Percentiles rank a stretch among this genome's conserved stretches.
These are phyloP conservation scores for Craspedostauros australis DNA, from an alignment of 108 stramenopile species.

Conservation along the genomic window DNA sequence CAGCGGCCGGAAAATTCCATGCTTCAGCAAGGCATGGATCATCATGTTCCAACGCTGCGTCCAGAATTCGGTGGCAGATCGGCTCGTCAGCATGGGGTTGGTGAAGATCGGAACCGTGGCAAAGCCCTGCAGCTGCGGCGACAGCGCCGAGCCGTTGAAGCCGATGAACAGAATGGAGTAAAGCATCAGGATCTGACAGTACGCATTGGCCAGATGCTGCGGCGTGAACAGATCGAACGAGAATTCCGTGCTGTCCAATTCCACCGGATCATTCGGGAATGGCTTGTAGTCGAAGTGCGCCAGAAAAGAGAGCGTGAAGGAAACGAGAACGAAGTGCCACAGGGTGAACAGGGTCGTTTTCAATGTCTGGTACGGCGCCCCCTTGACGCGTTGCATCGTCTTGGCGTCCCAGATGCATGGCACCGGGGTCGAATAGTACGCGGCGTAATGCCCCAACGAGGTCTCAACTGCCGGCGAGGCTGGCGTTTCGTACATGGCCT, in stretches of 20 bases:
- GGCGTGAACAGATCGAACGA: slow-evolving; percentile 13
- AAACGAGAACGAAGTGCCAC: slow-evolving; percentile 14
- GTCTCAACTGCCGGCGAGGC: slow-evolving; percentile 23
- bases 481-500: slow-evolving; percentile 37
- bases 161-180: slow-evolving; percentile 14
- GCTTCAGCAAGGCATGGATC: slow-evolving; percentile 35
- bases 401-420: slow-evolving; percentile 31
- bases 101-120: slow-evolving; percentile 14
- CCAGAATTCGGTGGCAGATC: slow-evolving; percentile 40
- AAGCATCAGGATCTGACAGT: slow-evolving; percentile 8
- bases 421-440: slow-evolving; percentile 24
- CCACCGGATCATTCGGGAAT: slow-evolving; percentile 13
- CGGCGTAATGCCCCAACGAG: slow-evolving; percentile 25
- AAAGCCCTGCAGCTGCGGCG: slow-evolving; percentile 20
- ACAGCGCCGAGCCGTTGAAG: slow-evolving; percentile 15
- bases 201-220: slow-evolving; percentile 29
- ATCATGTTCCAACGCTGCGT: slow-evolving; percentile 36
- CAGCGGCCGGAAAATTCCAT: slow-evolving; percentile 37
- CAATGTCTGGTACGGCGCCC: background rate
- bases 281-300: slow-evolving; percentile 24
- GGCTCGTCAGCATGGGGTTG: slow-evolving; percentile 31
- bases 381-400: slow-evolving; percentile 6
- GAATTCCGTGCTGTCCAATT: slow-evolving; percentile 10
- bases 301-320: slow-evolving; percentile 18
- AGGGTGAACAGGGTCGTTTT: slow-evolving; percentile 5